A percentile compares a stretch with the other conserved stretches of the same genome.
Conservation (phyloP, 176 grass and related monocot genomes). For the Panicum miliaceum region DNA sequence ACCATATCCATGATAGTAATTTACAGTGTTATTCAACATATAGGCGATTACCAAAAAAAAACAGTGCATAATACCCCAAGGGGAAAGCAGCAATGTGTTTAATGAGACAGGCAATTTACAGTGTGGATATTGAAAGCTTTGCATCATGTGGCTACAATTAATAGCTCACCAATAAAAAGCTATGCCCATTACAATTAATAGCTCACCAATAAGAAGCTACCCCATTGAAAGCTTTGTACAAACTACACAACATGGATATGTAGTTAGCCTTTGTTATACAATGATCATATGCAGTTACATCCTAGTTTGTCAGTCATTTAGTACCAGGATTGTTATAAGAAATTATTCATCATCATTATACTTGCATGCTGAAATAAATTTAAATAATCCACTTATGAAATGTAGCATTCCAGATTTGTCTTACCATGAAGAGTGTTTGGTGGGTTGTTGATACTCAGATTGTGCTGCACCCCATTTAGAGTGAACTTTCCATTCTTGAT, state of each 20-base stretch:
- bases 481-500: slow-evolving; percentile 81
- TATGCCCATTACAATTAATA: neutral
- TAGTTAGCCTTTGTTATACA: neutral
- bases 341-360: slow-evolving; percentile 22
- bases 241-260: slow-evolving; percentile 9
- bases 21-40: neutral
- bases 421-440: slow-evolving; percentile 92
- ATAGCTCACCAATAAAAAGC: neutral
- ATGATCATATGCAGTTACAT: slow-evolving; percentile 7
- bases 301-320: neutral
- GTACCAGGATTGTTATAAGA: neutral
- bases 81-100: neutral
- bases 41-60: neutral
- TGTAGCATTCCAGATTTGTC: neutral
- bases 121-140: neutral
- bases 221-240: neutral
- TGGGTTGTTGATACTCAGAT: slow-evolving; percentile 68
- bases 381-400: neutral
- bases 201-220: neutral
- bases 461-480: slow-evolving; percentile 68
- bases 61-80: neutral
- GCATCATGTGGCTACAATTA: neutral
- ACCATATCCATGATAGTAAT: neutral
- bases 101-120: neutral
- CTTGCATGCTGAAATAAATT: slow-evolving; percentile 4